Conservation (phyloP, 306 rosid species). For the Quercus gilva region DNA sequence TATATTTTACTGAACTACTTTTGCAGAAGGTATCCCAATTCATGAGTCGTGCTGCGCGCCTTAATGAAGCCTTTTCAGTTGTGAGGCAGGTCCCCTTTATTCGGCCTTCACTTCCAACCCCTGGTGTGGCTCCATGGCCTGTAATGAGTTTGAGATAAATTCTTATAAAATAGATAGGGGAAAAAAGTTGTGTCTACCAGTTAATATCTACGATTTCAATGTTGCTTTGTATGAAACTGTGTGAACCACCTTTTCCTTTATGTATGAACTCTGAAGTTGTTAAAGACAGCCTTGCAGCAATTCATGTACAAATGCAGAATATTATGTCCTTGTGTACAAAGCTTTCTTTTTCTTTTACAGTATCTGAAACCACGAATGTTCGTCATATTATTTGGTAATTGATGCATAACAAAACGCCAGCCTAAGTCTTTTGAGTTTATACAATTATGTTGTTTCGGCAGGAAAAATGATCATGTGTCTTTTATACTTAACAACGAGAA, state of each 20-base stretch:
- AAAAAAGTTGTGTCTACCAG: conserved; percentile 29
- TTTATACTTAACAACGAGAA: no score
- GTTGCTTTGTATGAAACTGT: conserved; percentile 13
- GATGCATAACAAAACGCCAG: background rate
- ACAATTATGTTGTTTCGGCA: background rate
- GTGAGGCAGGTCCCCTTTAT: conserved; percentile 79
- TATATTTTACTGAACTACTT: conserved; percentile 3
- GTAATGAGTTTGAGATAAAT: conserved; percentile 74
- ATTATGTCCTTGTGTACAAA: background rate
- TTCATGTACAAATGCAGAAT: background rate
- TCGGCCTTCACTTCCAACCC: conserved; percentile 78
- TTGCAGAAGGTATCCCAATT: conserved; percentile 75
- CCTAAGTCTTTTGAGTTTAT: background rate
- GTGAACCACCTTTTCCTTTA: conserved; percentile 8
- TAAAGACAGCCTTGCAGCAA: conserved; percentile 11
- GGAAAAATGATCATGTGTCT: background rate
- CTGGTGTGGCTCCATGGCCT: conserved; percentile 78
- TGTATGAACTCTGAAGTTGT: conserved; percentile 23
- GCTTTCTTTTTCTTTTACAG: background rate
- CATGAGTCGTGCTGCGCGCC: conserved; percentile 75
- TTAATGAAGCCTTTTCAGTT: conserved; percentile 90
- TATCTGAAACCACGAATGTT: background rate
- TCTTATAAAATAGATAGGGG: conserved; percentile 6
- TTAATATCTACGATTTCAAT: conserved; percentile 22
- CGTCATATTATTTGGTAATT: background rate